phyloP scores from a whole-genome alignment of 768 basidiomycete genomes.

The Xerocomellus chrysenteron region DNA sequence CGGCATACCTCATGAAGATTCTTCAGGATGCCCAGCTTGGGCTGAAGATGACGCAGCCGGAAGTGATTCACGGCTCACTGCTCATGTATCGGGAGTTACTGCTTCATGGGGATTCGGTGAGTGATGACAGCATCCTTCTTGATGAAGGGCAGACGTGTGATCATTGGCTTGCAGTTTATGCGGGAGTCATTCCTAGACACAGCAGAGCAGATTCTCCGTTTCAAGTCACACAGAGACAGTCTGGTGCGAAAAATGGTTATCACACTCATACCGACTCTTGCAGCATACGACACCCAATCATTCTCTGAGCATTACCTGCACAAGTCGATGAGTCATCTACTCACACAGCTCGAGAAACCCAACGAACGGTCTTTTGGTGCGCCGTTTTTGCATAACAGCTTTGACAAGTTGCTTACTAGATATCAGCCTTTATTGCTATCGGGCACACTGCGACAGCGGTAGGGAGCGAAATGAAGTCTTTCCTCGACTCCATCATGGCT shows the following conservation, averaged over 20 bases:
- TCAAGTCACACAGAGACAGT: slow-evolving; percentile 82
- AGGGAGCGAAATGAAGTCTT: slow-evolving; percentile 92
- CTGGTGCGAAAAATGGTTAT: slow-evolving; percentile 94
- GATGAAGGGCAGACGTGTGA: neutral
- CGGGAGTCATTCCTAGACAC: slow-evolving; percentile 81
- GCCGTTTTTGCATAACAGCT: slow-evolving; percentile 11
- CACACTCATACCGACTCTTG: slow-evolving; percentile 91
- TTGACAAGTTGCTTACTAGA: neutral
- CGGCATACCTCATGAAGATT: slow-evolving; percentile 73
- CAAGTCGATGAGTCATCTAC: slow-evolving; percentile 89
- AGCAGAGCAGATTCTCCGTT: slow-evolving; percentile 86
- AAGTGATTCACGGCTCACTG: slow-evolving; percentile 89
- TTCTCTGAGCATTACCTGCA: slow-evolving; percentile 91
- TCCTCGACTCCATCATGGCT: slow-evolving; percentile 86
- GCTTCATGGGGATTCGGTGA: slow-evolving; percentile 90
- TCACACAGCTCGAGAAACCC: slow-evolving; percentile 85
- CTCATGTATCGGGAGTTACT: slow-evolving; percentile 90
- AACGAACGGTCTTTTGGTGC: slow-evolving; percentile 84
- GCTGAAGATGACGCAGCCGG: slow-evolving; percentile 74
- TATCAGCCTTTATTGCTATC: slow-evolving; percentile 88
- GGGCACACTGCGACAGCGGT: slow-evolving; percentile 93
- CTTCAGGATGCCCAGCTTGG: slow-evolving; percentile 85
- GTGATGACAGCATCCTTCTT: slow-evolving; percentile 24
- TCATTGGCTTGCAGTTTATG: slow-evolving; percentile 65
- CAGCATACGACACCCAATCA: slow-evolving; percentile 89